Evolutionary conservation across 257 asterid species (phyloP).

Genomic region (Anisodus tanguticus): DNA sequence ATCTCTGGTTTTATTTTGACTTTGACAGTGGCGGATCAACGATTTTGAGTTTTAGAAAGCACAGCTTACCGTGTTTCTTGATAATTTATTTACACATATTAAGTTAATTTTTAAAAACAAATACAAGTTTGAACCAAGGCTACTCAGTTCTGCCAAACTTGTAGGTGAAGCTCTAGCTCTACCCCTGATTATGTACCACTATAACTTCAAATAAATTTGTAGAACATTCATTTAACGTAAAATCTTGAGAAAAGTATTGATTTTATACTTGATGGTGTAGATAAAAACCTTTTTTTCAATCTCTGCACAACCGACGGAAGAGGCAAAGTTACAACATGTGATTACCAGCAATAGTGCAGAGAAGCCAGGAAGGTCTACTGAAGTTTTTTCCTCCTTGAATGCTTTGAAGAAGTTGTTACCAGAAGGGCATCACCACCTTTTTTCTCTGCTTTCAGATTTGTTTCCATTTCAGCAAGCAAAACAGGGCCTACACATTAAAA

Average conservation of each 20-base stretch:
- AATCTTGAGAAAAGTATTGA: too few relatives aligned
- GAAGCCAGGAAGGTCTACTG: conserved; percentile 85
- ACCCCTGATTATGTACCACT: too few relatives aligned
- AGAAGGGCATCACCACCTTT: conserved; percentile 33
- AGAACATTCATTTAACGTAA: too few relatives aligned
- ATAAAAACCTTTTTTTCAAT: too few relatives aligned
- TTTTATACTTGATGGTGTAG: too few relatives aligned
- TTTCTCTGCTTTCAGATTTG: conserved; percentile 47
- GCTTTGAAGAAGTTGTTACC: conserved; percentile 34
- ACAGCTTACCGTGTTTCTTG: not conserved
- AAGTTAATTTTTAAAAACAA: not conserved
- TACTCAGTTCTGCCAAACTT: not conserved
- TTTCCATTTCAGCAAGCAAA: conserved; percentile 51
- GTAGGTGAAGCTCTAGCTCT: too few relatives aligned
- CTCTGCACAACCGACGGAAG: too few relatives aligned
- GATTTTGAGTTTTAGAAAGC: not conserved
- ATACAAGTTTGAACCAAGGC: not conserved
- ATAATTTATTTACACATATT: not conserved
- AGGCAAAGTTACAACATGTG: not conserved
- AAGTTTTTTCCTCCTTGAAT: conserved; percentile 53
- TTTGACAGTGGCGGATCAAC: too few relatives aligned
- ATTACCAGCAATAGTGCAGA: conserved; percentile 80
- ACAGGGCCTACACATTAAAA: conserved; percentile 22
- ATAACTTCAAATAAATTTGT: too few relatives aligned
- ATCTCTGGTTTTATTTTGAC: not conserved